Conservation (phyloP, 2,329 filamentous ascomycete species). For the Hymenoscyphus salicellus region DNA sequence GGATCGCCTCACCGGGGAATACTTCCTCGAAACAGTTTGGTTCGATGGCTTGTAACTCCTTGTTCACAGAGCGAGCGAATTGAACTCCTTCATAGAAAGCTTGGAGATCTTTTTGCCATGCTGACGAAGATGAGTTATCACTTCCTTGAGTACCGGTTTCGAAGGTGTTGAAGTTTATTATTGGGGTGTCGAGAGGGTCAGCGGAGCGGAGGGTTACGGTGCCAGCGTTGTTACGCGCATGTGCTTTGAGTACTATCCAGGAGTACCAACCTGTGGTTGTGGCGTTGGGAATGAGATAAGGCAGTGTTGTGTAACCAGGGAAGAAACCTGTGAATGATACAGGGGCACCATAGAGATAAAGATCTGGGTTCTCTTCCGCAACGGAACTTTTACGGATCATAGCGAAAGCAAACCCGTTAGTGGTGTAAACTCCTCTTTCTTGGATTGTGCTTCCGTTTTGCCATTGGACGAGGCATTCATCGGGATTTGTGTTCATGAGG, state of each 20-base stretch:
- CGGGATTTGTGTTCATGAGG: slow-evolving; percentile 35
- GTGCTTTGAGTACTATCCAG: slow-evolving; percentile 53
- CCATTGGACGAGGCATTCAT: slow-evolving; percentile 37
- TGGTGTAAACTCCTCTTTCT: slow-evolving; percentile 30
- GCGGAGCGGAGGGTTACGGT: slow-evolving; percentile 59
- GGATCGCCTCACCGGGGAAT: too few relatives aligned
- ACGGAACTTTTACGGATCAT: slow-evolving; percentile 33
- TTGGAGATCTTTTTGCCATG: slow-evolving; percentile 15
- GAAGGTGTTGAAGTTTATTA: slow-evolving; percentile 63
- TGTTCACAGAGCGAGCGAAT: slow-evolving; percentile 1
- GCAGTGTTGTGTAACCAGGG: slow-evolving; percentile 37
- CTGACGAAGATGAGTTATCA: too few relatives aligned
- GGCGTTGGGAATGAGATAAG: slow-evolving; percentile 29
- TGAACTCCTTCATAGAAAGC: slow-evolving; percentile 22
- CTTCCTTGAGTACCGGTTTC: slow-evolving; percentile 39
- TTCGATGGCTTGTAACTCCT: too few relatives aligned
- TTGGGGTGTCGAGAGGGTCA: slow-evolving; percentile 61
- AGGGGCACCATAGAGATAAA: slow-evolving; percentile 36
- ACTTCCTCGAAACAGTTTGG: too few relatives aligned
- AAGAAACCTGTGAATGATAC: slow-evolving; percentile 44
- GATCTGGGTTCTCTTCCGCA: slow-evolving; percentile 40
- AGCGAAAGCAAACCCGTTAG: slow-evolving; percentile 51
- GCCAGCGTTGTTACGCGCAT: slow-evolving; percentile 61
- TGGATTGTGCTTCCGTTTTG: slow-evolving; percentile 14
- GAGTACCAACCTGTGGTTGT: slow-evolving; percentile 32